A percentile compares a stretch with the other conserved stretches of the same genome.
phyloP scores from a whole-genome alignment of 306 rosid genomes.

The Spatholobus suberectus region DNA sequence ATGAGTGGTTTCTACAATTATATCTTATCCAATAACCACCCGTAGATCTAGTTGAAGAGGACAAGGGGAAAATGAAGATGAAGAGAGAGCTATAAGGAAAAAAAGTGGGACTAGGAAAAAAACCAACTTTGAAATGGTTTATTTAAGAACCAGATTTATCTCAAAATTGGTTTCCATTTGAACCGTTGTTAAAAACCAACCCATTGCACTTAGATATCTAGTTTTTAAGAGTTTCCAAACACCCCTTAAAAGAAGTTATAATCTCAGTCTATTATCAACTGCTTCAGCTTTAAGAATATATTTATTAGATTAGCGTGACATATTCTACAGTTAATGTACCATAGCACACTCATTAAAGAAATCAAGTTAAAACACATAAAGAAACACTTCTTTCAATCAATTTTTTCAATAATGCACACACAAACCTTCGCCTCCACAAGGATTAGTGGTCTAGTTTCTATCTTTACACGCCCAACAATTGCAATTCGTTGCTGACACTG shows the following conservation, averaged over 20 bases:
- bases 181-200: neutral
- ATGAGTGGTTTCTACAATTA: neutral
- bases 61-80: neutral
- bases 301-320: neutral
- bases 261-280: neutral
- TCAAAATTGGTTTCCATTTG: neutral
- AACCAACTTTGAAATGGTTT: neutral
- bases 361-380: neutral
- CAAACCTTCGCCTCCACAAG: slow-evolving; percentile 92
- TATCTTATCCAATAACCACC: neutral
- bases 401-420: slow-evolving; percentile 16
- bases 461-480: slow-evolving; percentile 86
- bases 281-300: slow-evolving; percentile 7
- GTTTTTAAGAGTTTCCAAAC: neutral
- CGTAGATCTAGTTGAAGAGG: neutral
- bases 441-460: slow-evolving; percentile 82
- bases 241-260: neutral
- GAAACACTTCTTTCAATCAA: neutral
- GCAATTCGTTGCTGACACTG: slow-evolving; percentile 75
- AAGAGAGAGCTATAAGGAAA: neutral
- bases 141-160: neutral
- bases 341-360: slow-evolving; percentile 3
- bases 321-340: neutral
- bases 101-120: neutral
- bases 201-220: neutral